Base-by-base conservation (phyloP, 495 filamentous ascomycete species). In the Daldinia childiae region DNA sequence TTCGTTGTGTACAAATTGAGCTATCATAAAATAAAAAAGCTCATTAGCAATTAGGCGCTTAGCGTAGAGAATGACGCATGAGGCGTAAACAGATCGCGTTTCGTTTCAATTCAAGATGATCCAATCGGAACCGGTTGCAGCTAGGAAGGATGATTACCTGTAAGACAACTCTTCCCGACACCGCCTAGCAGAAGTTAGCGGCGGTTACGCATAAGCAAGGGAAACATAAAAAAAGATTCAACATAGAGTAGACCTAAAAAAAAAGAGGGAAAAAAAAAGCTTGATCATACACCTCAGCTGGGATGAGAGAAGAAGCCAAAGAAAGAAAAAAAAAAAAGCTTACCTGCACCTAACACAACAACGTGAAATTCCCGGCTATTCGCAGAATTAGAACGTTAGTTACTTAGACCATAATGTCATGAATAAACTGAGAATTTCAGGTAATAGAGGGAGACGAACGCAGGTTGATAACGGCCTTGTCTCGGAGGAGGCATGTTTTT, bases 1-100 rank as follows among this genome's bases (percentile, higher is more conserved):
- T 51, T 97, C 92, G 85, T 98, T 97, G 79, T 98, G 95, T 19
- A 98, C 95, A 80, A 99, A 99, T 87, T 99, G 95, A 69, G 95
- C 95, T 97, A 81, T 75, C 66, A 63, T 54, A 56, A 58, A 74
- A 62, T 58, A 75, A 72, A 75, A 70, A 71, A 48, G 48, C 43
- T 24, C 36, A 72, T 74, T 58, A 68, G 68, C 63, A 58, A 62
- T 76, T 64, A 74, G 69, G 64, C 39, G 66, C 51, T 29, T 58
- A 34, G 24, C 48, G 59, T 55, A 62, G 41, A 62, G 17, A 34
- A 67, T 66, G 66, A 56, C 21, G 66, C 36, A 62, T 57, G 41
- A 41, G 48, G 56, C 32, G 39, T 56, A 26, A 24, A 61, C 48
- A 58, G 43, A 62, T 59, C 52, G 57, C 64, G 59, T 39, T 59